These are phyloP conservation scores for Lachancea fermentati DNA, from an alignment of 805 yeast genomes.

Conservation along the genomic window DNA sequence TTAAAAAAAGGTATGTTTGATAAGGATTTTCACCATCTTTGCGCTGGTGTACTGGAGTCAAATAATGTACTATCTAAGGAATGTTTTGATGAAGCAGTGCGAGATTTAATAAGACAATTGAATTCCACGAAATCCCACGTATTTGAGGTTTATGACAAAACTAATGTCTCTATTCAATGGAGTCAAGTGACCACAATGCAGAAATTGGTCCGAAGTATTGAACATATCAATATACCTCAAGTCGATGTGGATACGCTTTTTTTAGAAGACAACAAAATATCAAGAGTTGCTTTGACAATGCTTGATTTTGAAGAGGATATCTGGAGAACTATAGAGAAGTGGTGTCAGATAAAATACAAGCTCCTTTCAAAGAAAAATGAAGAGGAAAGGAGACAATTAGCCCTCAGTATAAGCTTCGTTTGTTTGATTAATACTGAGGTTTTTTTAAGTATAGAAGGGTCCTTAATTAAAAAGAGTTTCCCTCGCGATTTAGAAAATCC, in stretches of 20 bases:
- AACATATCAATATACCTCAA: background rate
- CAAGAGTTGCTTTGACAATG: background rate
- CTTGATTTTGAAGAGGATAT: background rate
- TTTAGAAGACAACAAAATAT: background rate
- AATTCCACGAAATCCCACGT: background rate
- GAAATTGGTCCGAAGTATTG: background rate
- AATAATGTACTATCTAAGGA: background rate
- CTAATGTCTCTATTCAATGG: background rate
- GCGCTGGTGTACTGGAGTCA: conserved; percentile 11
- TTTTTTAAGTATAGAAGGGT: conserved; percentile 1
- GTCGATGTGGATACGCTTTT: background rate
- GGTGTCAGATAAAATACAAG: background rate
- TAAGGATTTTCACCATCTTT: conserved; percentile 6
- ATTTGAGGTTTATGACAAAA: background rate
- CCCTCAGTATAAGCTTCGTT: background rate
- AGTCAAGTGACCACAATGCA: background rate
- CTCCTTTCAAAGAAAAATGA: background rate
- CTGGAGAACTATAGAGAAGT: background rate
- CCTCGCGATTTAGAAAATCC: too few species aligned
- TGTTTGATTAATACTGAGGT: too few species aligned
- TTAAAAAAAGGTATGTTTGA: conserved; percentile 17
- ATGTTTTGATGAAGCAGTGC: background rate
- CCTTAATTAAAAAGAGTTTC: too few species aligned
- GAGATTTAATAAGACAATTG: background rate
- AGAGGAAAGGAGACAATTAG: background rate